Percentiles rank a stretch among this genome's conserved stretches.
phyloP scores from a whole-genome alignment of 176 grass and related monocot species.

The Rhipidocladum racemiflorum region DNA sequence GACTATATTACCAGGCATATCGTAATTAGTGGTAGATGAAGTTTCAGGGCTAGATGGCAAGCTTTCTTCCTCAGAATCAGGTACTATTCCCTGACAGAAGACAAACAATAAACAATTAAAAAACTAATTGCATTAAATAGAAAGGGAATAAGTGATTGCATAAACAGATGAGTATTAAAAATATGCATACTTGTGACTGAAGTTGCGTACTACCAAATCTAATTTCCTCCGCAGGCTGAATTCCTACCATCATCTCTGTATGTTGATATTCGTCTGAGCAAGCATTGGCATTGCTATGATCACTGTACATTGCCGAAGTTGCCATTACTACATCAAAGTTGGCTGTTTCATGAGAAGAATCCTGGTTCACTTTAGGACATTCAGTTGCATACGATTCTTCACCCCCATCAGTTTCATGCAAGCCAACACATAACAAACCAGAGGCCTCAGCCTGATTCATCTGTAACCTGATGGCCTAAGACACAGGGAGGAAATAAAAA shows the following conservation, averaged over 20 bases:
- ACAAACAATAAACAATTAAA: slow-evolving; percentile 1
- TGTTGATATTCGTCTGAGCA: slow-evolving; percentile 37
- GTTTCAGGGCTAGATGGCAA: slow-evolving; percentile 36
- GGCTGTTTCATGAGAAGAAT: slow-evolving; percentile 40
- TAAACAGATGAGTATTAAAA: slow-evolving; percentile 7
- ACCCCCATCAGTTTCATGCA: slow-evolving; percentile 30
- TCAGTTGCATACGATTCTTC: slow-evolving; percentile 40
- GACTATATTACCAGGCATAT: slow-evolving; percentile 24
- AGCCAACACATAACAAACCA: slow-evolving; percentile 44
- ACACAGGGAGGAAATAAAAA: background rate
- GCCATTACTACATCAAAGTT: slow-evolving; percentile 44
- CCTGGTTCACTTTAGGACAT: slow-evolving; percentile 37
- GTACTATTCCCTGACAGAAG: slow-evolving; percentile 30
- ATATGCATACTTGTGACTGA: slow-evolving; percentile 21
- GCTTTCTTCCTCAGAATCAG: slow-evolving; percentile 45
- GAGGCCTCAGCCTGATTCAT: slow-evolving; percentile 41
- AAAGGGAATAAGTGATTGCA: slow-evolving; percentile 21
- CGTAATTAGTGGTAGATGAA: slow-evolving; percentile 35
- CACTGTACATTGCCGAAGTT: slow-evolving; percentile 46
- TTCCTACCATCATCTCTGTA: slow-evolving; percentile 25
- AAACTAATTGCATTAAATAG: slow-evolving; percentile 7
- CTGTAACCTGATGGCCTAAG: slow-evolving; percentile 35
- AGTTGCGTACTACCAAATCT: slow-evolving; percentile 31
- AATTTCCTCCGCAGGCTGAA: slow-evolving; percentile 35
- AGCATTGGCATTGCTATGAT: slow-evolving; percentile 33